Percentiles rank a stretch among this genome's conserved stretches.
These are phyloP conservation scores for Vigna radiata DNA, from an alignment of 306 rosid genomes.

Conservation along the genomic window DNA sequence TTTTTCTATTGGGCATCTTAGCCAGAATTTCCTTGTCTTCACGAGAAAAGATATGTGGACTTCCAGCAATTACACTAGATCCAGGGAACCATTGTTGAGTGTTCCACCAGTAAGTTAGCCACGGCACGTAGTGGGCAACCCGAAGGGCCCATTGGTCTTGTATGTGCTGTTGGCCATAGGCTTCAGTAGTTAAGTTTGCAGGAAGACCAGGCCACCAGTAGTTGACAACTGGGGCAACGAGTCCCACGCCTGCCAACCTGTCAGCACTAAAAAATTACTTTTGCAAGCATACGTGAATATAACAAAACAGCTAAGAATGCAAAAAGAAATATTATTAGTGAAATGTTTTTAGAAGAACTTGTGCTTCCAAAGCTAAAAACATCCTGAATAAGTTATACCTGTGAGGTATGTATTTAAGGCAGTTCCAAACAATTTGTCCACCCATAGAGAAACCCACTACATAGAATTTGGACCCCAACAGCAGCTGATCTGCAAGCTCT, in stretches of 20 bases:
- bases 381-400: slow-evolving; percentile 56
- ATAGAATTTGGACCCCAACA: slow-evolving; percentile 78
- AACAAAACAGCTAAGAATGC: slow-evolving; percentile 15
- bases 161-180: slow-evolving; percentile 42
- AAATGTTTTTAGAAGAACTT: not conserved
- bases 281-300: not conserved
- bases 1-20: slow-evolving; percentile 10
- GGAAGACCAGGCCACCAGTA: slow-evolving; percentile 91
- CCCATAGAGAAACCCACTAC: slow-evolving; percentile 82
- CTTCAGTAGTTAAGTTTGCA: slow-evolving; percentile 63
- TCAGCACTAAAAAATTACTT: slow-evolving; percentile 34
- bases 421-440: slow-evolving; percentile 81
- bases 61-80: not conserved
- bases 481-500: slow-evolving; percentile 86
- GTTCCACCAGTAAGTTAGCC: slow-evolving; percentile 96
- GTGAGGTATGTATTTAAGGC: slow-evolving; percentile 84
- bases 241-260: slow-evolving; percentile 85
- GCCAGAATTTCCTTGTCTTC: slow-evolving; percentile 44
- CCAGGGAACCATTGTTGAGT: slow-evolving; percentile 83
- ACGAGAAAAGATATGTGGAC: slow-evolving; percentile 39
- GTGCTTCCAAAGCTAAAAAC: slow-evolving; percentile 10
- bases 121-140: slow-evolving; percentile 75
- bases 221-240: slow-evolving; percentile 75
- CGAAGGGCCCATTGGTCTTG: slow-evolving; percentile 82
- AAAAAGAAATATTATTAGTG: not conserved